Base-by-base conservation (phyloP, 768 basidiomycete genomes). In the Tricholoma furcatifolium region DNA sequence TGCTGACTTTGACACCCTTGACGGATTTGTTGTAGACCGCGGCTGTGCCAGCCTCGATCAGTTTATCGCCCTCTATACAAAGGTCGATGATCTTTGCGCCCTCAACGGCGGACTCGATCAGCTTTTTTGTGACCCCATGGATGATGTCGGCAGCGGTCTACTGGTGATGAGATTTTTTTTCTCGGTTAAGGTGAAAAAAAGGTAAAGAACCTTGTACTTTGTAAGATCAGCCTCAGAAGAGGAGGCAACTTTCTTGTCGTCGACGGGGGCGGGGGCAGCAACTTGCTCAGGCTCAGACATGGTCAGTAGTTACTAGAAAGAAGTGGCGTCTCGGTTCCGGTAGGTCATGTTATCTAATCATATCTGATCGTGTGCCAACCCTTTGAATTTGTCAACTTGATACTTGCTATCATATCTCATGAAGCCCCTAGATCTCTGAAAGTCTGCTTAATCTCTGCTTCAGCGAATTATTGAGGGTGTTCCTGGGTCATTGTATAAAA, bases 71-170 rank as follows among this genome's bases (percentile, higher is more conserved):
- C 74, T 93, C 89, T 48, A 87, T 69, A 68, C 93, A 97, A 47
- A 98, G 82, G 74, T 97, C 93, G 72, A 95, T 77, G 59, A 90
- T 70, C 72, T 90, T 92, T 61, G 91, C 89, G 27, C 92, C 95
- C 66, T 92, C 90, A 11, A 88, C 75, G 58, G 76, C 75, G 53
- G 86, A 78, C 42, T 81, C 84, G 60, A 97, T 77, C 62, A 98
- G 79, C 75, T 88, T 88, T 74, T 91, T 91, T 67, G 89, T 82
- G 53, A 90, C 92, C 61, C 82, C 79, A 62, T 89, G 82, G 38
- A 91, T 87, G 72, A 96, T 93, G 61, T 95, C 92, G 51, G 91
- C 93, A 18, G 96, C 93, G n/a, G 84, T 78, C 90, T 96, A 64
- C 47, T 44, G 18, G 30, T 41, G 45, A 53, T 34, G 36, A 45